Evolutionary conservation across 208 protist species (phyloP).

Genomic region (Crithidia sp.): DNA sequence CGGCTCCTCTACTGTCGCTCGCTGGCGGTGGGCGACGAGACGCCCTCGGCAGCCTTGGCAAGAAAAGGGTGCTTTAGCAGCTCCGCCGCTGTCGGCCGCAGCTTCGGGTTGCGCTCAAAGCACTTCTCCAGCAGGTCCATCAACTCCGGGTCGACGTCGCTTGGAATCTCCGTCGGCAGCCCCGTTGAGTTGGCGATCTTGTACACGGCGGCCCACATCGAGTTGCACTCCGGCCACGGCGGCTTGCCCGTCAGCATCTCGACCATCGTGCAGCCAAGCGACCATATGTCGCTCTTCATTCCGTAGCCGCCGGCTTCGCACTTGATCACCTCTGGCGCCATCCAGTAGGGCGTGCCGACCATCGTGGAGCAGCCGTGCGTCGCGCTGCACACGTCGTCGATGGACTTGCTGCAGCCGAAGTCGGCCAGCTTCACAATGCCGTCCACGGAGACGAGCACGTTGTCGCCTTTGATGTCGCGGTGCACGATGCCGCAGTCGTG

Average conservation of each 20-base stretch:
- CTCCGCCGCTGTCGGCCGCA: constrained; percentile 64
- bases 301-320: constrained; percentile 90
- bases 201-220: constrained; percentile 87
- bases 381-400: constrained; percentile 84
- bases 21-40: background rate
- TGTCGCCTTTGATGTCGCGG: constrained; percentile 92
- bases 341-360: constrained; percentile 93
- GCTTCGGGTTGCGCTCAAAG: constrained; percentile 83
- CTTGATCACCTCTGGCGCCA: constrained; percentile 93
- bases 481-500: constrained; percentile 91
- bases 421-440: constrained; percentile 92
- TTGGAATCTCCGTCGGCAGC: constrained; percentile 83
- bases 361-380: constrained; percentile 82
- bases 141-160: constrained; percentile 72
- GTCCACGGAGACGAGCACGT: constrained; percentile 87
- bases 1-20: too few relatives aligned
- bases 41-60: constrained; percentile 27
- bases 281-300: constrained; percentile 94
- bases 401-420: constrained; percentile 91
- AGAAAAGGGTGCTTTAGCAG: constrained; percentile 82
- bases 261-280: constrained; percentile 93
- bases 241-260: constrained; percentile 93
- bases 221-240: constrained; percentile 92
- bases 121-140: constrained; percentile 79
- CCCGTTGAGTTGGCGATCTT: constrained; percentile 88